phyloP scores from a whole-genome alignment of 1,284 basidiomycete species.

The Rhodotorula sp. region DNA sequence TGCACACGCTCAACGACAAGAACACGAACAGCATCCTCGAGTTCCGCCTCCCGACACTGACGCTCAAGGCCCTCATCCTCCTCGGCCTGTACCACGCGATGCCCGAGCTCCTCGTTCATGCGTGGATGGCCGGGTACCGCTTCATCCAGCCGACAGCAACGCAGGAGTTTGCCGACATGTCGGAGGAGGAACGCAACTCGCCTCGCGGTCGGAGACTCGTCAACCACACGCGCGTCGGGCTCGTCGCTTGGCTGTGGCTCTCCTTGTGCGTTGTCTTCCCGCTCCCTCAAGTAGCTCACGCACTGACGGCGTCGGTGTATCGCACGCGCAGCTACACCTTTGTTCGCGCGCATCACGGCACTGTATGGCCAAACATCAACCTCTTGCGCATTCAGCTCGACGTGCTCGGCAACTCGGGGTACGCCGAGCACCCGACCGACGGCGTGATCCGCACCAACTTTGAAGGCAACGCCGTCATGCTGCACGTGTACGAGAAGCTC shows the following conservation, averaged over 20 bases:
- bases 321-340: constrained; percentile 31
- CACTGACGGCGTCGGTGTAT: not conserved
- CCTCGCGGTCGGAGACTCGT: constrained; percentile 15
- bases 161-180: constrained; percentile 20
- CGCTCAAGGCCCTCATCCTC: constrained; percentile 26
- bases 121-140: constrained; percentile 20
- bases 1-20: not conserved
- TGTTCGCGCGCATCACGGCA: constrained; percentile 18
- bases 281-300: not conserved
- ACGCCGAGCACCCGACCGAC: constrained; percentile 26
- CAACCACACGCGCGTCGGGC: constrained; percentile 17
- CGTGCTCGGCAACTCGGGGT: constrained; percentile 12
- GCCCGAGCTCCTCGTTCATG: constrained; percentile 23
- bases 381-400: constrained; percentile 32
- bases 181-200: constrained; percentile 22
- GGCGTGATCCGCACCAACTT: constrained; percentile 32
- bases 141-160: constrained; percentile 19
- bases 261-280: constrained; percentile 17
- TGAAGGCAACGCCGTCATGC: constrained; percentile 29
- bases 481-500: constrained; percentile 24
- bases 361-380: constrained; percentile 9
- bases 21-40: constrained; percentile 8
- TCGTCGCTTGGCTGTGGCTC: constrained; percentile 31
- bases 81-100: constrained; percentile 28
- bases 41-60: constrained; percentile 2